A percentile compares a stretch with the other conserved stretches of the same genome.
Conservation (phyloP, 306 rosid genomes). For the Prunus dulcis region DNA sequence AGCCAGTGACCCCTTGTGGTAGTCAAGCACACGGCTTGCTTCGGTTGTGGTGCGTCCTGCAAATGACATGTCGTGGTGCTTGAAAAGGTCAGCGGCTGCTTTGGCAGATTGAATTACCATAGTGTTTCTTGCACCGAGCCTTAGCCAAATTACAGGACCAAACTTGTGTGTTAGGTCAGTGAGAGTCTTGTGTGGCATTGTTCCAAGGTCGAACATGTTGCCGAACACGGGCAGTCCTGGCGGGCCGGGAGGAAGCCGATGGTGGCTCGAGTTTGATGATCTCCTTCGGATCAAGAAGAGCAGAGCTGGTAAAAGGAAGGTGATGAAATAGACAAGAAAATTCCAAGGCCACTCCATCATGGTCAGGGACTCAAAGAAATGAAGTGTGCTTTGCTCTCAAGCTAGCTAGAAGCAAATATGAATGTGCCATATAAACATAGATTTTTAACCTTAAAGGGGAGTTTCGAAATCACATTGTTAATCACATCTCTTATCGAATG, state of each 20-base stretch:
- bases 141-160: slow-evolving; percentile 58
- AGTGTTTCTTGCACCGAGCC: slow-evolving; percentile 50
- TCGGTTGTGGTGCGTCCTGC: slow-evolving; percentile 27
- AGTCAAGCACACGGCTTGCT: slow-evolving; percentile 33
- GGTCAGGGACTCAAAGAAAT: neutral
- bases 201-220: slow-evolving; percentile 60
- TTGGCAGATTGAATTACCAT: slow-evolving; percentile 51
- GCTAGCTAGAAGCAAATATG: too few species aligned
- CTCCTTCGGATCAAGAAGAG: slow-evolving; percentile 21
- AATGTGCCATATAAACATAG: too few species aligned
- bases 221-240: slow-evolving; percentile 64
- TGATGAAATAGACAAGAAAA: neutral
- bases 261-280: slow-evolving; percentile 2
- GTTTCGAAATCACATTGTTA: too few species aligned
- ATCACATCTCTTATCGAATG: too few species aligned
- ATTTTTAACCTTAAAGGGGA: too few species aligned
- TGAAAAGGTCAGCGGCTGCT: slow-evolving; percentile 48
- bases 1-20: slow-evolving; percentile 44
- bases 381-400: too few species aligned
- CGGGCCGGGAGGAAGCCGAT: slow-evolving; percentile 53
- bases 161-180: slow-evolving; percentile 25
- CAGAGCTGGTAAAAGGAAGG: slow-evolving; percentile 20
- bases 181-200: slow-evolving; percentile 54
- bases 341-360: neutral
- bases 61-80: slow-evolving; percentile 51